Conservation (phyloP, 257 asterid genomes). For the Petunia secreta region DNA sequence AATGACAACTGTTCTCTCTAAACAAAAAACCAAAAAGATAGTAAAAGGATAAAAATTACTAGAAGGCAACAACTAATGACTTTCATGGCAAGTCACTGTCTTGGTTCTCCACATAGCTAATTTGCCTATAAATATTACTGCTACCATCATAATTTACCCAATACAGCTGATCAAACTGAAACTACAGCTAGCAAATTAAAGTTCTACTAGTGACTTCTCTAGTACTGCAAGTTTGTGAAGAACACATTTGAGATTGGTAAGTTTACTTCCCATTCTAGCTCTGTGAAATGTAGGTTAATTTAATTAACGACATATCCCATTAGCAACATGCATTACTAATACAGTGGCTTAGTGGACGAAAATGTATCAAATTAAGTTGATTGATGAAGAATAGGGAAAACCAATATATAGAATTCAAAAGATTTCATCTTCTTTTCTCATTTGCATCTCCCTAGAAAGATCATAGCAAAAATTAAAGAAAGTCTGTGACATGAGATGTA, state of each 20-base stretch:
- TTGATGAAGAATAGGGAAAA: neutral
- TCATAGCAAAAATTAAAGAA: neutral
- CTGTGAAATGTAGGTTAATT: neutral
- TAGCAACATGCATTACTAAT: neutral
- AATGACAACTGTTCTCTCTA: conserved; percentile 16
- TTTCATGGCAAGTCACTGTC: conserved; percentile 28
- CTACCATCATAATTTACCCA: neutral
- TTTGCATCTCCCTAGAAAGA: neutral
- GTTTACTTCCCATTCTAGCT: neutral
- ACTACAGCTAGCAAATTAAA: neutral
- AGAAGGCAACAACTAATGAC: conserved; percentile 9
- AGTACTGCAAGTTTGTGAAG: neutral
- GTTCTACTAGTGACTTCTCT: neutral
- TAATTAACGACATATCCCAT: neutral
- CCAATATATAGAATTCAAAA: neutral
- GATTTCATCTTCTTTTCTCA: neutral
- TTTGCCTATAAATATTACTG: conserved; percentile 22
- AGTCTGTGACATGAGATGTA: neutral
- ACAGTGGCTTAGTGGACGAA: neutral
- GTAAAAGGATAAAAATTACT: neutral
- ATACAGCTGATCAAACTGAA: too few relatives aligned
- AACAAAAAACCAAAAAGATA: neutral
- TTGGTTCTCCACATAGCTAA: neutral
- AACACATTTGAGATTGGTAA: neutral
- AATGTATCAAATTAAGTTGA: neutral